Percentiles rank a stretch among this genome's conserved stretches.
These are phyloP conservation scores for Cardamine occulta DNA, from an alignment of 345 rosid genomes.

Conservation along the genomic window DNA sequence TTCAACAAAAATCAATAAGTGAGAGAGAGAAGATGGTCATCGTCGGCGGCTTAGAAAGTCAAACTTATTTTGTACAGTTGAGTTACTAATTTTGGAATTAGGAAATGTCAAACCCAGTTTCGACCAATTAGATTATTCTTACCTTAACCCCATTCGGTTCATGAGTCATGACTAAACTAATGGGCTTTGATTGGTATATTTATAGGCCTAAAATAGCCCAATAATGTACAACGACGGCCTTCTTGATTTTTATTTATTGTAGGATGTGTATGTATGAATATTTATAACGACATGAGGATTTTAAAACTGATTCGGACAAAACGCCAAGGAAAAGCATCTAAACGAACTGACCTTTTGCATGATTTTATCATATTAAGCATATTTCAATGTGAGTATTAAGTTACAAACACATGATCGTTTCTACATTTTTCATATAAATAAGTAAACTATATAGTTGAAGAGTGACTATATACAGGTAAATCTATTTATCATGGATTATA, in stretches of 20 bases:
- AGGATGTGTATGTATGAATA: neutral
- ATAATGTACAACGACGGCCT: neutral
- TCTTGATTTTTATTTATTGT: neutral
- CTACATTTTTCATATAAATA: neutral
- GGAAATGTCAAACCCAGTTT: slow-evolving; percentile 24
- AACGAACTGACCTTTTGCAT: neutral
- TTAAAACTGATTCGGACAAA: slow-evolving; percentile 8
- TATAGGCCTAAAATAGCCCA: slow-evolving; percentile 13
- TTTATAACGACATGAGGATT: neutral
- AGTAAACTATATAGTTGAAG: neutral
- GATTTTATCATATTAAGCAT: slow-evolving; percentile 25
- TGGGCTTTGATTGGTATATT: slow-evolving; percentile 11
- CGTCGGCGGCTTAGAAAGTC: slow-evolving; percentile 39
- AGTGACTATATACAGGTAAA: neutral
- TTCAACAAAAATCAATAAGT: neutral
- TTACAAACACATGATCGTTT: neutral
- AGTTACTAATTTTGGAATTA: neutral
- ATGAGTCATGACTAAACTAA: neutral
- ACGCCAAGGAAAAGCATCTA: slow-evolving; percentile 34
- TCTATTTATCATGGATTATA: neutral
- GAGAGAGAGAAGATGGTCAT: slow-evolving; percentile 20
- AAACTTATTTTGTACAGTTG: slow-evolving; percentile 12
- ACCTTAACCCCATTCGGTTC: neutral
- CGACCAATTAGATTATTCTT: neutral
- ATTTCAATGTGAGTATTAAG: slow-evolving; percentile 21